Evolutionary conservation across 2,329 filamentous ascomycete genomes (phyloP).

Genomic region (Colletotrichum nymphaeae): DNA sequence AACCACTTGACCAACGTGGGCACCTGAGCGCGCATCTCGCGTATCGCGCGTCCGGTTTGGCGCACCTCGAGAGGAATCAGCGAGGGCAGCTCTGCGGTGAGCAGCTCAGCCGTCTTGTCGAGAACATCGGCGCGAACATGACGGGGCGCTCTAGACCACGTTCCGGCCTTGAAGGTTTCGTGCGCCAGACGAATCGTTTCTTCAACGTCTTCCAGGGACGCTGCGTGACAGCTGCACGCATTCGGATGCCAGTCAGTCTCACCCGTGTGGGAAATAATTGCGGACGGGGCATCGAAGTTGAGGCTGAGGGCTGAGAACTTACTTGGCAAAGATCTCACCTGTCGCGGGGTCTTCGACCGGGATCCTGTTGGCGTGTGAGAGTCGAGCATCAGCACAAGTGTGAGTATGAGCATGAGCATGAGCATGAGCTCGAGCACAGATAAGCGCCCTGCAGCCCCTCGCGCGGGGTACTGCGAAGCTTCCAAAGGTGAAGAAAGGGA

Average conservation of each 20-base stretch:
- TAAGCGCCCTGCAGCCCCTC: constrained; percentile 18
- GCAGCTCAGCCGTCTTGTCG: constrained; percentile 66
- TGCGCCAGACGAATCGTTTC: constrained; percentile 55
- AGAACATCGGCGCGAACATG: constrained; percentile 71
- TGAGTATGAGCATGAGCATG: background rate
- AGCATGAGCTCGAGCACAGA: constrained; percentile 32
- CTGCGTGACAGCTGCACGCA: constrained; percentile 56
- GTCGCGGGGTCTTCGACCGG: constrained; percentile 65
- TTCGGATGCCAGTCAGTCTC: constrained; percentile 2
- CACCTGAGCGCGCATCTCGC: constrained; percentile 78
- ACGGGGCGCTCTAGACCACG: constrained; percentile 68
- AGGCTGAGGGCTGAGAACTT: constrained; percentile 37
- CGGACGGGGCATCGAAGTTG: background rate
- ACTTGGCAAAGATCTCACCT: constrained; percentile 63
- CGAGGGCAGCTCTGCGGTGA: constrained; percentile 62
- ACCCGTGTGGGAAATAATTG: background rate
- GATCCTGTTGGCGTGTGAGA: constrained; percentile 51
- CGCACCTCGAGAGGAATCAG: constrained; percentile 73
- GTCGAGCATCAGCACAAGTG: constrained; percentile 16
- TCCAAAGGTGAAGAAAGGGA: background rate
- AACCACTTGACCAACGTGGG: constrained; percentile 76
- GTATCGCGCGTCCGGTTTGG: constrained; percentile 75
- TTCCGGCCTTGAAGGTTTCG: constrained; percentile 58
- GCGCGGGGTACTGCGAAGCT: constrained; percentile 14
- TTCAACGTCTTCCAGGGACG: constrained; percentile 57